A percentile compares a stretch with the other conserved stretches of the same genome.
These are phyloP conservation scores for Medicago ruthenica DNA, from an alignment of 306 rosid species.

Conservation along the genomic window DNA sequence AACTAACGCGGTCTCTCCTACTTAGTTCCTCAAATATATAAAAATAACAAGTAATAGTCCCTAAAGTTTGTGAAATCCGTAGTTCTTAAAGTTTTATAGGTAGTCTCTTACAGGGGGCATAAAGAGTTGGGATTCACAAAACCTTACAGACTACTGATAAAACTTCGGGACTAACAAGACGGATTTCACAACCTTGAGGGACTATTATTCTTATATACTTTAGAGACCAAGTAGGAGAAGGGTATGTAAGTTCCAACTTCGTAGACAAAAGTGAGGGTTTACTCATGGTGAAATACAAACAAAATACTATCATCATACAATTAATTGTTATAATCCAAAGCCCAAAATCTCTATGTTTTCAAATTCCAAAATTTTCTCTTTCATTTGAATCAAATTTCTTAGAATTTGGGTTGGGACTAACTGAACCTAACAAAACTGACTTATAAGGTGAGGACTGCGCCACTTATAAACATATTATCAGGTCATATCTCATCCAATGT, in stretches of 20 bases:
- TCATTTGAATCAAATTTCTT: too few species aligned
- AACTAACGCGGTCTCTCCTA: neutral
- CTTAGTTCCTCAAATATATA: neutral
- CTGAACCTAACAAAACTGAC: too few species aligned
- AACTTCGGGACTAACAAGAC: too few species aligned
- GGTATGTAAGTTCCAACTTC: neutral
- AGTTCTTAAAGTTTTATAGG: neutral
- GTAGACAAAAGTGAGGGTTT: neutral
- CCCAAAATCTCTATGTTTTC: neutral
- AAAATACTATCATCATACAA: neutral
- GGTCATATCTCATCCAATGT: too few species aligned
- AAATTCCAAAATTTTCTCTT: neutral
- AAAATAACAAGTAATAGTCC: neutral
- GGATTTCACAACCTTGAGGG: neutral
- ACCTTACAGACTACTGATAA: too few species aligned
- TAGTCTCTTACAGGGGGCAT: neutral
- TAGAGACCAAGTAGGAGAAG: neutral
- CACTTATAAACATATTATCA: too few species aligned
- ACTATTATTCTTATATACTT: neutral
- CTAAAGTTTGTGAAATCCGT: neutral
- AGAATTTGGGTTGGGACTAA: too few species aligned
- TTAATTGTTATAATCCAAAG: slow-evolving; percentile 11
- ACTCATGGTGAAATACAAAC: neutral
- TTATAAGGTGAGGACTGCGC: too few species aligned
- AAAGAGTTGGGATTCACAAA: neutral